Base-by-base conservation (phyloP, 2,329 filamentous ascomycete species). In the Lizonia empirigonia region DNA sequence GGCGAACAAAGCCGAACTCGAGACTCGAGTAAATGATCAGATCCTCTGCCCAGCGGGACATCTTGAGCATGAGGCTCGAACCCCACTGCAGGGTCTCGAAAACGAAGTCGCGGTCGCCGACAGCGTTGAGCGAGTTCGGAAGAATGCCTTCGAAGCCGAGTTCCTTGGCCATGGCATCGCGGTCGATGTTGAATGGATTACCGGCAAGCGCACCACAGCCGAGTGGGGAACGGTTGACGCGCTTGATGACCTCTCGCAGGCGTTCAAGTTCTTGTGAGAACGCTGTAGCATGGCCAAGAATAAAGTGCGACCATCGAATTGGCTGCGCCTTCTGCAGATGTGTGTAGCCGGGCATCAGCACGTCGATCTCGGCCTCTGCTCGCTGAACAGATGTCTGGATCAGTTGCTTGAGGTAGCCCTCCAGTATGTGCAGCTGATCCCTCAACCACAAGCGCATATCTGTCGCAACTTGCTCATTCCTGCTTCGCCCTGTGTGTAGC, bases 371-470 rank as follows among this genome's bases (percentile, higher is more conserved):
- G 27, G 78, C 74, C 79, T 91, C 88, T 2, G 90, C 89, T 22
- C 90, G 83, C 37, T 78, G 77, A 27, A 85, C 81, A 12, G 86
- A 83, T 38, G 91, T 87, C 64, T 83, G 79, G 32, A 96, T 77
- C 60, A 96, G 82, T 46, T 84, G 81, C 34, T 84, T 78, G 4
- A 96, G 80, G 63, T 86, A 84, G 27, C 63, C 72, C 63, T 95
- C 90, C 42, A 96, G 84, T 58, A 80, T 79, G 49, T 81, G 81
- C 50, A 96, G 78, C 76, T 88, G 82, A 58, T 92, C 86, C 34
- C 90, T 82, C 57, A 96, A 76, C 91, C 91, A 97, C 72, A 96
- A 79, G 55, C 91, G 86, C 89, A 96, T 93, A 67, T 96, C 91
- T 18, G 88, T 92, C 38, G 87, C 91, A 49, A 96, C 85, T 76